Evolutionary conservation across 345 rosid species (phyloP), one percentile per base, ranked within the genome.

Genomic region (Lepidium africanum): DNA sequence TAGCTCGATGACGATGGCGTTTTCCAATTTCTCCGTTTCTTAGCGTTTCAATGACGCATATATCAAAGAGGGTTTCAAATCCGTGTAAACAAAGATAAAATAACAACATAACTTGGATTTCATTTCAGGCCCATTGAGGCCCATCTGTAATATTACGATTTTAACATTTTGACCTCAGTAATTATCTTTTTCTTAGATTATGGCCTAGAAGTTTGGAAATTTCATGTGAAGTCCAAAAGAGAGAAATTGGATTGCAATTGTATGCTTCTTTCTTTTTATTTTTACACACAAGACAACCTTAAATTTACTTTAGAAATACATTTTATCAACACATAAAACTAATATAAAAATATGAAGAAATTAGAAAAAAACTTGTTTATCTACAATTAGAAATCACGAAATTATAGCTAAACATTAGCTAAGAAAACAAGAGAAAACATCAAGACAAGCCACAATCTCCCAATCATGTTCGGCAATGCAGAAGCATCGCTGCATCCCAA

Each of bases 401-500:
- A 40, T 56, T 11, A 8, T 69, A 75, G 42, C 27, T 33, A 27
- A 72, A 52, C 17, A 49, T 64, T 36, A 57, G 63, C 46, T 33
- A 77, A 43, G 3, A 69, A 39, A 77, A 58, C 15, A 76, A 30
- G 41, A 59, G 47, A 59, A 6, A 66, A 70, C 75, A 78, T 21
- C 21, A 43, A 9, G 39, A 53, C 30, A 45, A 63, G 37, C 84
- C 80, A 72, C 77, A 81, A 76, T 70, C 67, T 70, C 46, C 83
- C 86, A 32, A 39, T 55, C 59, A 71, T 17, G 2, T 64, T 76
- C 55, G 30, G 82, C 5, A 76, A 8, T 58, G 80, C 57, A 11
- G 82, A 76, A 72, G 82, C 87, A 25, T 80, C 80, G 17, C 77
- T 81, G 75, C 98, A 92, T n/a, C 42, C 40, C 10, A 92, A 77